phyloP scores from a whole-genome alignment of 2,329 filamentous ascomycete species.

The Teratosphaeriaceae sp. region DNA sequence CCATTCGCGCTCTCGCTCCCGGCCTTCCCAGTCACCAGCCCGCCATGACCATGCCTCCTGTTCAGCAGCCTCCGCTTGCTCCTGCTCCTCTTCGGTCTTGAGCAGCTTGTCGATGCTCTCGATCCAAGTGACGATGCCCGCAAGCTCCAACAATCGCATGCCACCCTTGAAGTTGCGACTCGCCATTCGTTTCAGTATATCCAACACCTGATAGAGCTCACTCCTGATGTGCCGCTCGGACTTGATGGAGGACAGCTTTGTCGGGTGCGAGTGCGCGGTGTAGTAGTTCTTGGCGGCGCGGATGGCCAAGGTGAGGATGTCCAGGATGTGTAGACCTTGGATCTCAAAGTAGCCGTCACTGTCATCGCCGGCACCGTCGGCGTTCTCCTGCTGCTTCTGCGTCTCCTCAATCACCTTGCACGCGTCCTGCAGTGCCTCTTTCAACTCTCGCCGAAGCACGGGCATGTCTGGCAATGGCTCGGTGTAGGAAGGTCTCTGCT shows the following conservation, averaged over 20 bases:
- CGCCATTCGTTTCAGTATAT: constrained; percentile 87
- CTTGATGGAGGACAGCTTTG: constrained; percentile 78
- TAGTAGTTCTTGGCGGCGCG: constrained; percentile 95
- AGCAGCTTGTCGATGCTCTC: constrained; percentile 70
- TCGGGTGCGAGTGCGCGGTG: constrained; percentile 80
- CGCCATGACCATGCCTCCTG: constrained; percentile 73
- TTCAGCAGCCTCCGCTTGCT: constrained; percentile 65
- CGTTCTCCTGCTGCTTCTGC: constrained; percentile 19
- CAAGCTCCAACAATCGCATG: constrained; percentile 69
- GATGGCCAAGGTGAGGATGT: constrained; percentile 92
- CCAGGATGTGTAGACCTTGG: constrained; percentile 85
- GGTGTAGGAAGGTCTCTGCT: constrained; percentile 71
- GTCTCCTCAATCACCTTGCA: constrained; percentile 60
- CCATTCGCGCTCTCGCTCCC: constrained; percentile 70
- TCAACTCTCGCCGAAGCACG: constrained; percentile 65
- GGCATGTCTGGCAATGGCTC: constrained; percentile 77
- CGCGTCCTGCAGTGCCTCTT: constrained; percentile 63
- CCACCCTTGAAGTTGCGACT: constrained; percentile 79
- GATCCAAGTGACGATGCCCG: constrained; percentile 74
- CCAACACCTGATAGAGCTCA: constrained; percentile 79
- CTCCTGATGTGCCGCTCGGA: constrained; percentile 78
- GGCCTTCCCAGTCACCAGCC: constrained; percentile 63
- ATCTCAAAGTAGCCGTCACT: constrained; percentile 73
- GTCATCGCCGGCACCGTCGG: constrained; percentile 21
- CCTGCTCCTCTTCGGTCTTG: constrained; percentile 67